Evolutionary conservation across 1,284 basidiomycete species (phyloP), one percentile per base, ranked within the genome.

Genomic region (Cryptococcus wingfieldii): DNA sequence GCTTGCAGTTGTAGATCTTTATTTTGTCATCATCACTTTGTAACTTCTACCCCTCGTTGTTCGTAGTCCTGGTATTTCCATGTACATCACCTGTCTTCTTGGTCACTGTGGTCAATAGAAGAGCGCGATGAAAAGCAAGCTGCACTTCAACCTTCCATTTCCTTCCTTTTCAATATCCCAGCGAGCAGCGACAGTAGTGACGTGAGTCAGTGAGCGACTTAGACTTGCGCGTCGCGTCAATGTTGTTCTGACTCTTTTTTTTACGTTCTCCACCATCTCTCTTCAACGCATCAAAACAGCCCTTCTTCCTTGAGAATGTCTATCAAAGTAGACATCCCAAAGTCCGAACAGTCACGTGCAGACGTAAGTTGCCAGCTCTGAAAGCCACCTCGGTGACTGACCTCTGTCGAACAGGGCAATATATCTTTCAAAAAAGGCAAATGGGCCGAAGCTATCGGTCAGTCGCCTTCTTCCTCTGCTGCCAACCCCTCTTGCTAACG

Each of bases 391-490:
- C 13, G 38, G 37, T 5, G 18, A 25, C 39, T 42, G 23, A 28
- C 5, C 18, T 9, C n/a, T n/a, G 38, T 16, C 34, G 13, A 8
- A 23, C 38, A 76, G 74, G 75, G 75, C 45, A 77, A 77, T 59
- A 58, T 67, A 5, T 45, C 66, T 28, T 77, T 74, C 65, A 74
- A 75, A 41, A 71, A 72, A 42, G 75, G 74, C 7, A 68, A 67
- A 56, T 77, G 74, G 74, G 53, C 60, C 2, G 71, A 72, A 50
- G 69, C 72, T 12, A 71, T 74, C 42, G 72, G 72, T 71, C 18
- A 25, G 63, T 60, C 37, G 13, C 27, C 47, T n/a, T 8, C 18
- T 44, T 50, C 14, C 37, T 28, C 3, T 19, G 45, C 19, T 9
- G 28, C 28, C 19, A 19, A 54, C 27, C 19, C 12, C 18, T 51